phyloP scores from a whole-genome alignment of 2,329 filamentous ascomycete species.

The Penicillium psychrosexuale region DNA sequence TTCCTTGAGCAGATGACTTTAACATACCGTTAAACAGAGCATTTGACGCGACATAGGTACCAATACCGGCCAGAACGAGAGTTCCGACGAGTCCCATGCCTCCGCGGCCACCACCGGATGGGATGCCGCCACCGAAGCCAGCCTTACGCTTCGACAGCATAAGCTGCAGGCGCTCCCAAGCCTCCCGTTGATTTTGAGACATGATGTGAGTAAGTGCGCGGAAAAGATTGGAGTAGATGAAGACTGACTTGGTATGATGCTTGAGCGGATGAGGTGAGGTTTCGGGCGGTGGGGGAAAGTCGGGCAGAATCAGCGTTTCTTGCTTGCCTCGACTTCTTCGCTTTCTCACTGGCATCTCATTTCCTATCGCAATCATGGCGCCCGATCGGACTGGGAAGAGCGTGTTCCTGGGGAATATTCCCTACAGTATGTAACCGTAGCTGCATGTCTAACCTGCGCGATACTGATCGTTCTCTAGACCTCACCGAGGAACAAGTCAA shows the following conservation, averaged over 20 bases:
- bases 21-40: constrained; percentile 64
- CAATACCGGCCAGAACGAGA: constrained; percentile 52
- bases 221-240: constrained; percentile 18
- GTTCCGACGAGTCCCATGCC: constrained; percentile 55
- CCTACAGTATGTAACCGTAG: constrained; percentile 58
- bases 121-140: constrained; percentile 43
- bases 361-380: constrained; percentile 36
- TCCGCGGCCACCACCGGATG: constrained; percentile 54
- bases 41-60: constrained; percentile 48
- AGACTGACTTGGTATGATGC: constrained; percentile 20
- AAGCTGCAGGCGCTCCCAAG: constrained; percentile 63
- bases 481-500: constrained; percentile 94
- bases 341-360: constrained; percentile 1
- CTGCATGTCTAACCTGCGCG: not conserved
- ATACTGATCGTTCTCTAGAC: constrained; percentile 53
- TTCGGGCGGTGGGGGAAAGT: constrained; percentile 27
- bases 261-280: constrained; percentile 26
- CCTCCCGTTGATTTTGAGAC: constrained; percentile 60
- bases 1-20: not conserved
- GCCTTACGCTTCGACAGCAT: constrained; percentile 55
- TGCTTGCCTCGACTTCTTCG: constrained; percentile 10
- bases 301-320: constrained; percentile 24
- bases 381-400: constrained; percentile 46
- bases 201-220: constrained; percentile 33
- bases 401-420: constrained; percentile 56